These are phyloP conservation scores for Arbutus unedo DNA, from an alignment of 148 eudicot genomes.

Conservation along the genomic window DNA sequence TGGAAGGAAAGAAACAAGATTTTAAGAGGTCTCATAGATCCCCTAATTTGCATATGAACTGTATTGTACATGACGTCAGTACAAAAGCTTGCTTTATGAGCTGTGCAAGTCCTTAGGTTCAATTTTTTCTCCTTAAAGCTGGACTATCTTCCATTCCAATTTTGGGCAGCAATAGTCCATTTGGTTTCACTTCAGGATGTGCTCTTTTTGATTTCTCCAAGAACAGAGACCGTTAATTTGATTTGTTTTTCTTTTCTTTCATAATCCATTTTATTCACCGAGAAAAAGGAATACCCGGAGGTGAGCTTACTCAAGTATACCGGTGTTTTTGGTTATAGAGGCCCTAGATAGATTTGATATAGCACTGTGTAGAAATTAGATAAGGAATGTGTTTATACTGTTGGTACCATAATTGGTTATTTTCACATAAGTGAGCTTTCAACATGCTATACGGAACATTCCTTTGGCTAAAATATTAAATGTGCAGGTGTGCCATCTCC, in stretches of 20 bases:
- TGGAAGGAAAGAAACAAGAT: not conserved
- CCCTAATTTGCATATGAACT: not conserved
- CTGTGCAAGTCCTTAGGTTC: not conserved
- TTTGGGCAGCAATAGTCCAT: not conserved
- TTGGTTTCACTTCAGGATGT: not conserved
- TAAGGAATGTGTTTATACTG: not conserved
- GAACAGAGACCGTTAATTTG: not conserved
- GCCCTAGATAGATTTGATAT: not conserved
- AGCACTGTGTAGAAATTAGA: not conserved
- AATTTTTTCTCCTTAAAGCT: not conserved
- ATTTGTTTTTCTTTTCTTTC: not conserved
- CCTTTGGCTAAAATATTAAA: not conserved
- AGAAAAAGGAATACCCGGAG: not conserved
- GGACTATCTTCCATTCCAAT: not conserved
- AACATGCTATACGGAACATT: not conserved
- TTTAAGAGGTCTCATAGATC: not conserved
- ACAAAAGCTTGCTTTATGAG: not conserved
- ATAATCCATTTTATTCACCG: not conserved
- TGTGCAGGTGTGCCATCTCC: slow-evolving; percentile 90
- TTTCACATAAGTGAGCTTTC: not conserved
- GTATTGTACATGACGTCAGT: not conserved
- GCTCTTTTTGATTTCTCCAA: not conserved
- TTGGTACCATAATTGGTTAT: not conserved
- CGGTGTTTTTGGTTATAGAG: not conserved
- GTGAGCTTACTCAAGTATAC: not conserved